phyloP scores from a whole-genome alignment of 768 basidiomycete genomes.

The Cytidiella melzeri region DNA sequence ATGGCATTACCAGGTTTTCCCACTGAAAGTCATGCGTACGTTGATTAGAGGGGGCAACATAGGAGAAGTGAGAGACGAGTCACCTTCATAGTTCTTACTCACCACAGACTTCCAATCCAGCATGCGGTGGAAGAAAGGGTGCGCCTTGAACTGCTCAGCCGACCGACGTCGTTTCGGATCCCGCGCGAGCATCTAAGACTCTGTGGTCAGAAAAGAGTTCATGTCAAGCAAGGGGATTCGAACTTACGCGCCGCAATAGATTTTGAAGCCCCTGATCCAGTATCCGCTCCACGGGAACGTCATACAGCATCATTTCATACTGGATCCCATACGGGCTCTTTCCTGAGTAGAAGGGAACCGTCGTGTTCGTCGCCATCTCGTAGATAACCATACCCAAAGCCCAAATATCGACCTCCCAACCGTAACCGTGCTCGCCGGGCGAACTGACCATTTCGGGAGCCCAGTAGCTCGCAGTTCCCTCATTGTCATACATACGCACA shows the following conservation, averaged over 20 bases:
- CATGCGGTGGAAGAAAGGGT: not conserved
- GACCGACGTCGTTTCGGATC: not conserved
- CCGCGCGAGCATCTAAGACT: not conserved
- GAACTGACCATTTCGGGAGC: not conserved
- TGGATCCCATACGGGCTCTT: not conserved
- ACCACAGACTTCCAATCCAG: not conserved
- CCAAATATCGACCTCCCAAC: not conserved
- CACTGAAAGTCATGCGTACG: not conserved
- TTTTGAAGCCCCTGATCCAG: not conserved
- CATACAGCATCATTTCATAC: not conserved
- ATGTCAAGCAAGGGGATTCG: no score
- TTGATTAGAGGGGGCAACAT: not conserved
- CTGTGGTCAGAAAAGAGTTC: no score
- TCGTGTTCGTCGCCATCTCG: not conserved
- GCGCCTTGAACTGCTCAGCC: not conserved
- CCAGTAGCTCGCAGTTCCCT: conserved; percentile 5
- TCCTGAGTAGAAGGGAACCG: not conserved
- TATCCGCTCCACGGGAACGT: not conserved
- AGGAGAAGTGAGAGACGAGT: not conserved
- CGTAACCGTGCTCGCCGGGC: not conserved
- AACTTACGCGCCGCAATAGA: not conserved
- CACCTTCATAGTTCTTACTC: not conserved
- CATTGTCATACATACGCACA: not conserved
- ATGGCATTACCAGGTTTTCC: not conserved
- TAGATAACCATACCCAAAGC: not conserved